phyloP scores from a whole-genome alignment of 2,329 filamentous ascomycete species.

The Cryphonectria naterciae region DNA sequence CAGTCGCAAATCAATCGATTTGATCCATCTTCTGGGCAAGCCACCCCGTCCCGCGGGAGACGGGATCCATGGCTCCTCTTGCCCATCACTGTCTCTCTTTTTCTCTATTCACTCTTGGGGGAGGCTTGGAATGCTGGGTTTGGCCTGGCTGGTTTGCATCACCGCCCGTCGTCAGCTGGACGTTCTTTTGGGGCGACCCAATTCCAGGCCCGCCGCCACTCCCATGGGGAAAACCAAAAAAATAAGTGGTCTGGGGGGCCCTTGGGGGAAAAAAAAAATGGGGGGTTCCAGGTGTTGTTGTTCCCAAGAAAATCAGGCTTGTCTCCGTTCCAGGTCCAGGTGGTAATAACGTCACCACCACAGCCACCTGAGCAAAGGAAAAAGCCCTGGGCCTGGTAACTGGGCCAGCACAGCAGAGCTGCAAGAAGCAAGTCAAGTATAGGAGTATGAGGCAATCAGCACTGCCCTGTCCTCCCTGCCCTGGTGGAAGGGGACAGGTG shows the following conservation, averaged over 20 bases:
- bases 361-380: not conserved
- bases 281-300: not conserved
- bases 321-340: not conserved
- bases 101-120: not conserved
- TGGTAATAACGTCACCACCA: slow-evolving; percentile 10
- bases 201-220: not conserved
- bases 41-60: slow-evolving; percentile 1
- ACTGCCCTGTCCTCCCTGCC: not conserved
- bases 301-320: not conserved
- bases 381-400: not conserved
- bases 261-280: no score
- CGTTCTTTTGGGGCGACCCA: not conserved
- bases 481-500: not conserved
- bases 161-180: slow-evolving; percentile 1
- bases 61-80: not conserved
- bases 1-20: slow-evolving; percentile 4
- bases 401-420: not conserved
- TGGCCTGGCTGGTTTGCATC: not conserved
- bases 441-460: not conserved
- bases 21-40: slow-evolving; percentile 1
- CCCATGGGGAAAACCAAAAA: slow-evolving; percentile 2
- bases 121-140: slow-evolving; percentile 1
- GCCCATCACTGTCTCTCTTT: not conserved
- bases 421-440: not conserved
- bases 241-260: not conserved